Conservation (phyloP, 257 asterid genomes). For the Nicotiana paniculata region DNA sequence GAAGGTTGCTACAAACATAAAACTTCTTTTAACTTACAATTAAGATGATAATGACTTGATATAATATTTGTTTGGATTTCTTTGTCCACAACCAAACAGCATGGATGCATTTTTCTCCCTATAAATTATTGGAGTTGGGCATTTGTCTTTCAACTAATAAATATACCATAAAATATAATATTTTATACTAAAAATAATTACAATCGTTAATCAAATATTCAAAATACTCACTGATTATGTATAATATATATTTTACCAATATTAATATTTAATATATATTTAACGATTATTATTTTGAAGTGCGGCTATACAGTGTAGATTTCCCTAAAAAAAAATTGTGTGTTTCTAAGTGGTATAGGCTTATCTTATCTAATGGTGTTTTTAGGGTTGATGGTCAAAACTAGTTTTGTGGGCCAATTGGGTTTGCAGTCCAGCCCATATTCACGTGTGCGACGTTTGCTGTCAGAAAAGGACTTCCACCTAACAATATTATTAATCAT, state of each 20-base stretch:
- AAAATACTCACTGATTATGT: no score
- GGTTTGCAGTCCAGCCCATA: constrained; percentile 18
- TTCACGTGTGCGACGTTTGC: constrained; percentile 12
- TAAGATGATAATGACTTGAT: not conserved
- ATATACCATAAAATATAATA: not conserved
- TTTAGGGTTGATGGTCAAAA: constrained; percentile 2
- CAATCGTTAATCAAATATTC: no score
- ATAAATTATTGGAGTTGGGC: not conserved
- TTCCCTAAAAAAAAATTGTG: no score
- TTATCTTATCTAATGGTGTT: constrained; percentile 1
- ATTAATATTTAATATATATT: no score
- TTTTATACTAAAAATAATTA: no score
- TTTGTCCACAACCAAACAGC: constrained; percentile 40
- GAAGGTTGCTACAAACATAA: constrained; percentile 16
- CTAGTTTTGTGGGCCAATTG: constrained; percentile 28
- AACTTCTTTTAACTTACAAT: constrained; percentile 9
- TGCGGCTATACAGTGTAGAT: no score
- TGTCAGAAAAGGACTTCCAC: not conserved
- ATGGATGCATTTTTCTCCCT: not conserved
- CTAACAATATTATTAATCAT: not conserved
- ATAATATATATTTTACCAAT: no score
- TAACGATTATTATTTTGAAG: no score
- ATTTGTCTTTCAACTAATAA: not conserved
- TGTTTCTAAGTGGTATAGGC: not conserved
- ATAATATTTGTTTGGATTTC: not conserved